These are phyloP conservation scores for Ogataea paradorogensis DNA, from an alignment of 805 yeast genomes.

Conservation along the genomic window DNA sequence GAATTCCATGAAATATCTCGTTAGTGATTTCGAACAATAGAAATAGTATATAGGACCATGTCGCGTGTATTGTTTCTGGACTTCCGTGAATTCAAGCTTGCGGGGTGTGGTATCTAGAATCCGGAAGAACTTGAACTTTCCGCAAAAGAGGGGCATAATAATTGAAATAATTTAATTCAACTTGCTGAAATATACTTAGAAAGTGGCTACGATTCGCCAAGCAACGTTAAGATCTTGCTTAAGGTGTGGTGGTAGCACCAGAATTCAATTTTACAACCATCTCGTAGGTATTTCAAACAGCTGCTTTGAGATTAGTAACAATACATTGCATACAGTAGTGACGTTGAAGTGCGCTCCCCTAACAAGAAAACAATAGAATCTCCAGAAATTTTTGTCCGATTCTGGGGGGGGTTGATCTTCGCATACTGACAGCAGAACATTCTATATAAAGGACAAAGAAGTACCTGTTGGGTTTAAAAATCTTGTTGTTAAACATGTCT, in stretches of 20 bases:
- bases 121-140: slow-evolving; percentile 1
- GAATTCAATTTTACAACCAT: no score
- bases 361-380: slow-evolving; percentile 4
- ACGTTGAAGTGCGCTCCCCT: background rate
- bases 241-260: no score
- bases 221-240: slow-evolving; percentile 1
- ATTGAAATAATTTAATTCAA: background rate
- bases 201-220: background rate
- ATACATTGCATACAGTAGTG: background rate
- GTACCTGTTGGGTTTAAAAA: background rate
- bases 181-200: background rate
- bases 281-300: background rate
- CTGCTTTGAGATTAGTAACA: no score
- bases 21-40: background rate
- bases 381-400: slow-evolving; percentile 8
- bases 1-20: slow-evolving; percentile 3
- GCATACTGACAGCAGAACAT: background rate
- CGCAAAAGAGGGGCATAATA: background rate
- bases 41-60: background rate
- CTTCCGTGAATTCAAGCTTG: slow-evolving; percentile 6
- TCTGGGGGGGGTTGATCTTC: background rate
- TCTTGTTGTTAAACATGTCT: slow-evolving; percentile 1
- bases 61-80: slow-evolving; percentile 6
- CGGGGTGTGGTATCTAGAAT: slow-evolving; percentile 1
- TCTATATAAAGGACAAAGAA: slow-evolving; percentile 5